phyloP scores from a whole-genome alignment of 306 rosid species.

The Potentilla sterilis region DNA sequence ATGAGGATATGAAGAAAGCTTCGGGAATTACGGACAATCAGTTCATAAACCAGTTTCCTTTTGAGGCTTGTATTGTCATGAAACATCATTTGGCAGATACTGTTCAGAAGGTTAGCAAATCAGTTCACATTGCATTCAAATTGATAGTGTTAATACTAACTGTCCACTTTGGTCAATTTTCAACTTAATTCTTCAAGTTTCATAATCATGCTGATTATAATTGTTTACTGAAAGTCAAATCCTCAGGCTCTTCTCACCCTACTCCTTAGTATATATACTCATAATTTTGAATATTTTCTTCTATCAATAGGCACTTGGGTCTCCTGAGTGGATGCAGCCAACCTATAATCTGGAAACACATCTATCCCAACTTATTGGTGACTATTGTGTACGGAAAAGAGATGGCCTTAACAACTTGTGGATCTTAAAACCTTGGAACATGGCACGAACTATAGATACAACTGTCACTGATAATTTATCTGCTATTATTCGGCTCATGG shows the following conservation, averaged over 20 bases:
- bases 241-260: background rate
- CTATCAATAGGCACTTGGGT: constrained; percentile 67
- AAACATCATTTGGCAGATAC: constrained; percentile 97
- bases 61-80: constrained; percentile 95
- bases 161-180: background rate
- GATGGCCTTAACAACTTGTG: constrained; percentile 72
- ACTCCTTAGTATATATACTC: background rate
- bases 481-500: constrained; percentile 84
- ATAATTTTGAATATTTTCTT: background rate
- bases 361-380: constrained; percentile 83
- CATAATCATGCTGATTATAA: background rate
- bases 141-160: background rate
- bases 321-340: constrained; percentile 90
- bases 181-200: background rate
- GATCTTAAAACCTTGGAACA: constrained; percentile 98
- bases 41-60: constrained; percentile 83
- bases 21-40: constrained; percentile 76
- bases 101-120: constrained; percentile 64
- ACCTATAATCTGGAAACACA: constrained; percentile 90
- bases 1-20: constrained; percentile 79
- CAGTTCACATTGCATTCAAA: constrained; percentile 12
- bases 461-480: constrained; percentile 76
- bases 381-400: constrained; percentile 61
- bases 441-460: constrained; percentile 98
- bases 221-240: background rate